Evolutionary conservation across 129 eudicot genomes (phyloP).

Genomic region (Flaveria trinervia): DNA sequence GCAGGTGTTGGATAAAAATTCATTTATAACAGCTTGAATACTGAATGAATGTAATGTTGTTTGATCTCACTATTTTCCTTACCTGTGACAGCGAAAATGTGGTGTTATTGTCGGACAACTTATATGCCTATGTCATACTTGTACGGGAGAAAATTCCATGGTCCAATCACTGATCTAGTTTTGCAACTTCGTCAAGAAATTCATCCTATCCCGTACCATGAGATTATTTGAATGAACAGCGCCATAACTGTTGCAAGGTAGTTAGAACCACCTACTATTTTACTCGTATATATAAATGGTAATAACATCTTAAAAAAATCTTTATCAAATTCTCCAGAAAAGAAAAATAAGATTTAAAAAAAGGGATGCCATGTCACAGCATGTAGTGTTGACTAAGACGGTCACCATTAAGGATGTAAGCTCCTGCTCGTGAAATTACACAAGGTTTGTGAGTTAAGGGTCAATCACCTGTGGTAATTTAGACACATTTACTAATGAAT

Average conservation of each 20-base stretch:
- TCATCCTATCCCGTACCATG: constrained; percentile 50
- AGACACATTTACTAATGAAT: neutral
- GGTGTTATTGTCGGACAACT: constrained; percentile 67
- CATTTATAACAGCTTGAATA: neutral
- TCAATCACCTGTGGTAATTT: neutral
- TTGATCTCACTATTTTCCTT: constrained; percentile 1
- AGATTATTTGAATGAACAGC: constrained; percentile 64
- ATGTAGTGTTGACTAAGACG: constrained; percentile 8
- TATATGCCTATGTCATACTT: constrained; percentile 83
- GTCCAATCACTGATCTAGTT: constrained; percentile 64
- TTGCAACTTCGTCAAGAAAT: constrained; percentile 58
- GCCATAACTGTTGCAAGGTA: constrained; percentile 72
- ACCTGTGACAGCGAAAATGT: constrained; percentile 54
- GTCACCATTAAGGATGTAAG: neutral
- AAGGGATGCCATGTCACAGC: neutral
- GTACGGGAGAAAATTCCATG: constrained; percentile 62
- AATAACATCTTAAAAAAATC: neutral
- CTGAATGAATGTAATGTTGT: neutral
- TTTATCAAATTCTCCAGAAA: neutral
- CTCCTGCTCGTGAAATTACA: neutral
- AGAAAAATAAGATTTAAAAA: neutral
- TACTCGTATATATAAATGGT: neutral
- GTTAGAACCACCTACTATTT: neutral
- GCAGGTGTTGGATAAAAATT: neutral
- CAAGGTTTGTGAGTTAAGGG: neutral